Evolutionary conservation across 371 early-diverging fungal genomes (phyloP).

Genomic region (Syncephalis fuscata): DNA sequence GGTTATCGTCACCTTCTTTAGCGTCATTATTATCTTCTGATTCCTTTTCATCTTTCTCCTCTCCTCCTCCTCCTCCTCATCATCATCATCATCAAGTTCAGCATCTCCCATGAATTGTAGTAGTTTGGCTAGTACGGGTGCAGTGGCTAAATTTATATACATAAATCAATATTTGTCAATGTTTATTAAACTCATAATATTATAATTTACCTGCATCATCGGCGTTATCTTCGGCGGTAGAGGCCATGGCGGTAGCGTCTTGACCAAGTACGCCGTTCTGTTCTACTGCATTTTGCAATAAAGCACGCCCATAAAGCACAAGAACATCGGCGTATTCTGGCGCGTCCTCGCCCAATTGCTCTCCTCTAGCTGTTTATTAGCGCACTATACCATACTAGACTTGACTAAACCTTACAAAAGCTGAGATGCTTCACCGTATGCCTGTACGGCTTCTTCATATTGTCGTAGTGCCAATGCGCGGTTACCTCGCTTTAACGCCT

Average conservation of each 20-base stretch:
- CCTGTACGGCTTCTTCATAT: conserved; percentile 36
- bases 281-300: conserved; percentile 57
- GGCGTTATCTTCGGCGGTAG: background rate
- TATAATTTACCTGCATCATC: background rate
- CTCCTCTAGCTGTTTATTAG: conserved; percentile 24
- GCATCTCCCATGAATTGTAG: conserved; percentile 18
- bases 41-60: conserved; percentile 19
- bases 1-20: too few species aligned
- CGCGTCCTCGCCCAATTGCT: conserved; percentile 44
- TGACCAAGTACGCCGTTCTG: conserved; percentile 50
- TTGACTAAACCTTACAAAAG: conserved; percentile 25
- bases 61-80: conserved; percentile 27
- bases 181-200: background rate
- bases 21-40: conserved; percentile 5
- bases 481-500: too few species aligned
- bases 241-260: conserved; percentile 4
- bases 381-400: background rate
- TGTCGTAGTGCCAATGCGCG: conserved; percentile 30
- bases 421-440: conserved; percentile 48
- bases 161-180: background rate
- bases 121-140: background rate
- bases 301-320: conserved; percentile 61
- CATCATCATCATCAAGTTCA: conserved; percentile 14
- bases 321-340: conserved; percentile 59
- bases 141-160: background rate